These are phyloP conservation scores for Nyssa sinensis DNA, from an alignment of 148 eudicot species.

Conservation along the genomic window DNA sequence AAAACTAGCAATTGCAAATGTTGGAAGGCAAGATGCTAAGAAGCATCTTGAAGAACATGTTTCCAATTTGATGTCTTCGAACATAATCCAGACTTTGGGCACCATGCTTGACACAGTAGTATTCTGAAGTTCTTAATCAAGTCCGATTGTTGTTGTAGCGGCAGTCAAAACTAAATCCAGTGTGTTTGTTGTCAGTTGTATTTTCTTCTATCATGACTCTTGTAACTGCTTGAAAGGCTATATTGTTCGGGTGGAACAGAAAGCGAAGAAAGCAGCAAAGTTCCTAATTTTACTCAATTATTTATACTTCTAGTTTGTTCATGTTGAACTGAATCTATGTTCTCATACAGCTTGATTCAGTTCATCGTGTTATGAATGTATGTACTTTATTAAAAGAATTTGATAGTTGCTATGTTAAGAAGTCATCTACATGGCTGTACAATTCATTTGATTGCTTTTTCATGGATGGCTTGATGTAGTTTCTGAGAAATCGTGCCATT, in stretches of 20 bases:
- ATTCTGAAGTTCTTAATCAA: conserved; percentile 33
- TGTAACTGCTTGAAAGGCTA: not conserved
- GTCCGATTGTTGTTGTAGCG: not conserved
- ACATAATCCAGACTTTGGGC: conserved; percentile 77
- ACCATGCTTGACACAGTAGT: conserved; percentile 89
- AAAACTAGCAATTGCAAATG: conserved; percentile 81
- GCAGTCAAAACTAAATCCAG: not conserved
- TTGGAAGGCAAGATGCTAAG: conserved; percentile 93
- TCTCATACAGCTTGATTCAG: not conserved
- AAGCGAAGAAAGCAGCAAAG: not conserved
- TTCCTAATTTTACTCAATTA: not conserved
- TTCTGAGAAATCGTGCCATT: too few relatives aligned
- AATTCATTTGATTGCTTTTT: too few relatives aligned
- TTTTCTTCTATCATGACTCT: not conserved
- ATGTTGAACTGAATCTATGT: not conserved
- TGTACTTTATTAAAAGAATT: too few relatives aligned
- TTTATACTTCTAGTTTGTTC: not conserved
- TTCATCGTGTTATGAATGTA: not conserved
- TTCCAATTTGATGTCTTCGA: conserved; percentile 83
- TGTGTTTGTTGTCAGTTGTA: not conserved
- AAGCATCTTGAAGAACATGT: conserved; percentile 91
- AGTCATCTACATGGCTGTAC: too few relatives aligned
- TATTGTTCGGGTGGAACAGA: not conserved
- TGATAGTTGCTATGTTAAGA: too few relatives aligned
- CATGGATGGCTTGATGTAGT: too few relatives aligned